phyloP scores from a whole-genome alignment of 169 alveolate species.

The Amoebophrya sp. region DNA sequence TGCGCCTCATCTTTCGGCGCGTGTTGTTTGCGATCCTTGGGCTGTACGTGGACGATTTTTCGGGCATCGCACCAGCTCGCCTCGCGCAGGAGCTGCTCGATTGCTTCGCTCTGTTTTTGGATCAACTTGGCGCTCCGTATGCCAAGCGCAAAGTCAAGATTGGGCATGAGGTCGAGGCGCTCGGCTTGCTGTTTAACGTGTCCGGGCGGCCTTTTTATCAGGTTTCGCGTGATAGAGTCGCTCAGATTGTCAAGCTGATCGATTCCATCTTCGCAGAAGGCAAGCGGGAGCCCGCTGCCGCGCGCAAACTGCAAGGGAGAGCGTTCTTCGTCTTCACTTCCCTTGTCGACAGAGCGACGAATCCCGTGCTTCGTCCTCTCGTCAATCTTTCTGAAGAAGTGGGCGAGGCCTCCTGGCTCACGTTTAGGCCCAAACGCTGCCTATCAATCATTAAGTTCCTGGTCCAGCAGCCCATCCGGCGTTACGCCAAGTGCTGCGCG shows the following conservation, averaged over 20 bases:
- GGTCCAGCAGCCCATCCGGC: too few relatives aligned
- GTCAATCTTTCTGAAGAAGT: not conserved
- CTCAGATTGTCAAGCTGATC: not conserved
- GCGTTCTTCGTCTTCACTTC: not conserved
- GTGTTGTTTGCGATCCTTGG: not conserved
- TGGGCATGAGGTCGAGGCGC: not conserved
- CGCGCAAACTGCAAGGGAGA: not conserved
- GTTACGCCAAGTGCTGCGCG: too few relatives aligned
- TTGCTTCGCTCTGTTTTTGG: not conserved
- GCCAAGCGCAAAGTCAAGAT: not conserved
- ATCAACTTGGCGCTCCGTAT: not conserved
- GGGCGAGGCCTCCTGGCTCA: not conserved
- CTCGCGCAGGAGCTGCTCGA: not conserved
- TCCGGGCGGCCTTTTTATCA: not conserved
- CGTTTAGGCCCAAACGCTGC: not conserved
- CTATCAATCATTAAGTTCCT: too few relatives aligned
- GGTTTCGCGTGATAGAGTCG: not conserved
- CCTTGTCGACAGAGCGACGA: not conserved
- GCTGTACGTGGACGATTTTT: not conserved
- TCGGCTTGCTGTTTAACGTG: not conserved
- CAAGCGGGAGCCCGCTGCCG: not conserved
- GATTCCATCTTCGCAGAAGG: not conserved
- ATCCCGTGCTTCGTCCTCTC: not conserved
- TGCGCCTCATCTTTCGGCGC: not conserved
- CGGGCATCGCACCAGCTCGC: not conserved